Conservation (phyloP, 345 rosid genomes). For the Euphorbia lathyris region DNA sequence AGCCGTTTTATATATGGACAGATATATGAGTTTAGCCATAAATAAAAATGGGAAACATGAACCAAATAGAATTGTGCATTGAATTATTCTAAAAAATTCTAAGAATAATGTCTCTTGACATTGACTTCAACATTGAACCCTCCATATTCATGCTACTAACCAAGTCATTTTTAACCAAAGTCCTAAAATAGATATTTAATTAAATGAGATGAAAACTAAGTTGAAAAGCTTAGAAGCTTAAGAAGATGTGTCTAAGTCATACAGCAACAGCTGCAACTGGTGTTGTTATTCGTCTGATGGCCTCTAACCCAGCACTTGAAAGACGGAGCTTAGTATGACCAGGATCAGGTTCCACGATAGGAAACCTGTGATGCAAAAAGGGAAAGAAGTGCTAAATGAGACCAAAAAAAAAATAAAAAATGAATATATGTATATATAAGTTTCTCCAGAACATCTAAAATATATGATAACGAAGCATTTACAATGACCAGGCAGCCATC, state of each 20-base stretch:
- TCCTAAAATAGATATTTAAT: not conserved
- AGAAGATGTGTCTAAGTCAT: constrained; percentile 40
- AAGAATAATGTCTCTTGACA: not conserved
- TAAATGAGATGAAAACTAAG: constrained; percentile 17
- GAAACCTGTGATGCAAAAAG: constrained; percentile 54
- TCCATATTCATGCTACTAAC: not conserved
- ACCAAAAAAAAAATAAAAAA: no score
- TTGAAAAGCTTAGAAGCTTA: constrained; percentile 23
- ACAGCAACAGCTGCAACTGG: constrained; percentile 96
- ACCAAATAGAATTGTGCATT: not conserved
- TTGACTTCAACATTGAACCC: not conserved
- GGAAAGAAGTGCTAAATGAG: not conserved
- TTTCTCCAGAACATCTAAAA: not conserved
- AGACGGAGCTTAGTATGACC: constrained; percentile 97
- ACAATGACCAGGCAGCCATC: not conserved
- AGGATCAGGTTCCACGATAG: constrained; percentile 93
- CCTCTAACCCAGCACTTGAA: constrained; percentile 85
- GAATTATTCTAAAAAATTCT: not conserved
- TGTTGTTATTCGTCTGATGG: constrained; percentile 71
- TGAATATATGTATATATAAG: not conserved
- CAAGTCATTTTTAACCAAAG: not conserved
- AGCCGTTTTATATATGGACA: not conserved
- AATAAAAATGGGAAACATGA: not conserved
- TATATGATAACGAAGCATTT: not conserved
- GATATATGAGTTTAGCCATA: not conserved